phyloP scores from a whole-genome alignment of 306 rosid genomes.

The Dalbergia cultrata region DNA sequence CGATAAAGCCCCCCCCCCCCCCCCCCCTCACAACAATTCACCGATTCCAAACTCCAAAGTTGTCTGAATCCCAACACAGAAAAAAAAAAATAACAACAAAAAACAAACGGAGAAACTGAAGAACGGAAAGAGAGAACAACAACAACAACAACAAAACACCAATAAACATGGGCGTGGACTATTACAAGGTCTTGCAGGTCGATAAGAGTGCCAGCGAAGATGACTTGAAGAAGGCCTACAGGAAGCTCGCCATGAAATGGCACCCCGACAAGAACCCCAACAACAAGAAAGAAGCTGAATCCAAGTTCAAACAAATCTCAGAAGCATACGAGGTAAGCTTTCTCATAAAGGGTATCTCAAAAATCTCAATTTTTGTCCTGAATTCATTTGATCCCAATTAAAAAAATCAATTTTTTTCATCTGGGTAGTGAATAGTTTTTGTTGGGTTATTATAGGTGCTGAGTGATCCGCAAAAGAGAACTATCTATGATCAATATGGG shows the following conservation, averaged over 20 bases:
- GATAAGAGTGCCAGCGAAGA: slow-evolving; percentile 65
- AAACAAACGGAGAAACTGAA: not conserved
- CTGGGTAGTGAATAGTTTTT: slow-evolving; percentile 1
- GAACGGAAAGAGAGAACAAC: slow-evolving; percentile 47
- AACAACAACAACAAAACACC: not conserved
- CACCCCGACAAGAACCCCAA: slow-evolving; percentile 74
- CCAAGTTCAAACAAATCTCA: slow-evolving; percentile 69
- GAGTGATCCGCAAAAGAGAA: slow-evolving; percentile 73
- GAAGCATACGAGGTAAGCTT: slow-evolving; percentile 68
- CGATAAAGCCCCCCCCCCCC: not conserved
- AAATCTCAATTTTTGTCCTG: not conserved
- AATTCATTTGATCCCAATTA: not conserved
- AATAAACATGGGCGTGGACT: slow-evolving; percentile 63
- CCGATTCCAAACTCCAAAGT: not conserved
- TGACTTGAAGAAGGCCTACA: slow-evolving; percentile 66
- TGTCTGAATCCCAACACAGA: not conserved
- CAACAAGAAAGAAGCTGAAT: slow-evolving; percentile 66
- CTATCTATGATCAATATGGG: slow-evolving; percentile 66
- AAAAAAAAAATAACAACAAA: not conserved
- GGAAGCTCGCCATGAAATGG: slow-evolving; percentile 80
- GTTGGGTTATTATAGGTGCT: slow-evolving; percentile 54
- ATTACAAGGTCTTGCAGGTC: slow-evolving; percentile 68
- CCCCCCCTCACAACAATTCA: not conserved
- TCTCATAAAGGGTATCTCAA: not conserved
- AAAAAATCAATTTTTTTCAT: not conserved